Conservation (phyloP, 495 filamentous ascomycete species). For the Trichoderma erinaceum region DNA sequence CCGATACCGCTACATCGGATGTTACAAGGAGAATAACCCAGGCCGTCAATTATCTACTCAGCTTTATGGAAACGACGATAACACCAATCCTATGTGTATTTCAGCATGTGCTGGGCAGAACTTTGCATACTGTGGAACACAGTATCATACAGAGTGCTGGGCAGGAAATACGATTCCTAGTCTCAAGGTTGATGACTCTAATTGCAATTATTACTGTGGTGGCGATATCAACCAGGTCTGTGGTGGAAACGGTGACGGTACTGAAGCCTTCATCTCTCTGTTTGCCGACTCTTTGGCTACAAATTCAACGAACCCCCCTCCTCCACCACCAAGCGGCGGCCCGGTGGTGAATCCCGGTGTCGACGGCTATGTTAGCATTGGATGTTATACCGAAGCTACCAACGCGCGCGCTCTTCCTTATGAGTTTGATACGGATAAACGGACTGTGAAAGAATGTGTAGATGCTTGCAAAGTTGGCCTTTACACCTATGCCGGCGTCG, state of each 20-base stretch:
- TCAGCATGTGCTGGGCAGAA: slow-evolving; percentile 30
- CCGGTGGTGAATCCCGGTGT: slow-evolving; percentile 25
- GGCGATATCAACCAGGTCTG: slow-evolving; percentile 29
- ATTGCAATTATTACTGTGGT: slow-evolving; percentile 36
- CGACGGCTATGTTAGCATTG: slow-evolving; percentile 19
- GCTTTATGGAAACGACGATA: slow-evolving; percentile 27
- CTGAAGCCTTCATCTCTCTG: slow-evolving; percentile 31
- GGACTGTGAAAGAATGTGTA: slow-evolving; percentile 13
- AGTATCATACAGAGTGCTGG: slow-evolving; percentile 49
- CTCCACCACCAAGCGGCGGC: slow-evolving; percentile 13
- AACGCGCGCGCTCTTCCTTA: slow-evolving; percentile 15
- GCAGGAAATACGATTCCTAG: slow-evolving; percentile 30
- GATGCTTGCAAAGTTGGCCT: neutral
- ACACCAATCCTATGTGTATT: slow-evolving; percentile 38
- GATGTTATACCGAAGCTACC: slow-evolving; percentile 21
- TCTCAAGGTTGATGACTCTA: slow-evolving; percentile 25
- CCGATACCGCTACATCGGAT: slow-evolving; percentile 37
- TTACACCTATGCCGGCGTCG: slow-evolving; percentile 14
- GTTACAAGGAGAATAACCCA: slow-evolving; percentile 37
- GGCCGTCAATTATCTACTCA: slow-evolving; percentile 32
- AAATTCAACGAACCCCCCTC: neutral
- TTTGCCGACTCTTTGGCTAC: slow-evolving; percentile 20
- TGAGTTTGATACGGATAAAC: neutral
- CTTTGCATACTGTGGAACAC: slow-evolving; percentile 43
- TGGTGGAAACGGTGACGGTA: slow-evolving; percentile 32